These are phyloP conservation scores for Acanthochlamys bracteata DNA, from an alignment of 106 monocot species.

Conservation along the genomic window DNA sequence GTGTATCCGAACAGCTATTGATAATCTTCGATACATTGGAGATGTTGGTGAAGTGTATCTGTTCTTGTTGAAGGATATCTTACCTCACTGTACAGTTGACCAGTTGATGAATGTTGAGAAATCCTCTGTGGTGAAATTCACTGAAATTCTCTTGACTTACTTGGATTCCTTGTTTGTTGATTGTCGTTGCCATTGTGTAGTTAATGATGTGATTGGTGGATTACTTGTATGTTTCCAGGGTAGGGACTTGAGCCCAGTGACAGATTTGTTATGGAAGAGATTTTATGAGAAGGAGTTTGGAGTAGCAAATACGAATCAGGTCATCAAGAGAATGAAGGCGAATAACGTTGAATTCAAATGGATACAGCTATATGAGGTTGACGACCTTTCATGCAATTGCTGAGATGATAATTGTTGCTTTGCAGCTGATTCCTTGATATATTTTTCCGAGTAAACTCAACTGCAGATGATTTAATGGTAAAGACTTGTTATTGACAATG, in stretches of 20 bases:
- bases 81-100: slow-evolving; percentile 72
- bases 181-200: no score
- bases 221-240: slow-evolving; percentile 27
- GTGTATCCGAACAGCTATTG: slow-evolving; percentile 54
- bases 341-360: slow-evolving; percentile 52
- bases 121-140: slow-evolving; percentile 32
- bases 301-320: slow-evolving; percentile 31
- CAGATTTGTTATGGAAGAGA: slow-evolving; percentile 70
- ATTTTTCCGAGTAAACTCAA: not conserved
- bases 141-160: not conserved
- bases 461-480: no score
- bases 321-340: slow-evolving; percentile 56
- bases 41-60: slow-evolving; percentile 61
- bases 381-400: not conserved
- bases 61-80: slow-evolving; percentile 46
- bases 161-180: no score
- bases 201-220: not conserved
- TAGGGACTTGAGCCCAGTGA: slow-evolving; percentile 74
- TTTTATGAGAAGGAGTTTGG: slow-evolving; percentile 79
- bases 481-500: no score
- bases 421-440: not conserved
- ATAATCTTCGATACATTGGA: slow-evolving; percentile 61
- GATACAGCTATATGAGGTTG: slow-evolving; percentile 65
- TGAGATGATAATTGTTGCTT: not conserved
- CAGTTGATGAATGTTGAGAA: slow-evolving; percentile 65